These are phyloP conservation scores for Melampsora larici-populina DNA, from an alignment of 1,284 basidiomycete species.

Conservation along the genomic window DNA sequence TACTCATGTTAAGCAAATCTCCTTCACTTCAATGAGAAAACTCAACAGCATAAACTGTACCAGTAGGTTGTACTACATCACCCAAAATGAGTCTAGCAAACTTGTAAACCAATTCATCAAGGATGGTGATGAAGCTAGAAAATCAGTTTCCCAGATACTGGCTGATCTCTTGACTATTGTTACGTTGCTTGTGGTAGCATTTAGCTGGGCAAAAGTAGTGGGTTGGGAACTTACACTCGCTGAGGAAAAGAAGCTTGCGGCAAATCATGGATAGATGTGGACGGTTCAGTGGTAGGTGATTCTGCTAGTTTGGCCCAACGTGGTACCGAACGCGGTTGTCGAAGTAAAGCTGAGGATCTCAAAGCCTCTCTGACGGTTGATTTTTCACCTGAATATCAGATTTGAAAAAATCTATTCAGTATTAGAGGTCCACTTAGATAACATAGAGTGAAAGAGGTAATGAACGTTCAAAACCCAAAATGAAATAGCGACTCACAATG, in stretches of 20 bases:
- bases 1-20: too few species aligned
- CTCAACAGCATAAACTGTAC: too few species aligned
- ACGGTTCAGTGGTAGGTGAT: too few species aligned
- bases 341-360: slow-evolving; percentile 30
- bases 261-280: too few species aligned
- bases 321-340: slow-evolving; percentile 33
- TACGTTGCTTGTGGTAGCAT: slow-evolving; percentile 75
- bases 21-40: too few species aligned
- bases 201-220: slow-evolving; percentile 78
- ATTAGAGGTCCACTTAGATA: background rate
- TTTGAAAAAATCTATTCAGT: background rate
- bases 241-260: too few species aligned
- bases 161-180: slow-evolving; percentile 69
- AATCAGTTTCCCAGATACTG: slow-evolving; percentile 71
- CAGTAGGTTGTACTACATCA: too few species aligned
- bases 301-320: slow-evolving; percentile 38
- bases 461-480: background rate
- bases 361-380: slow-evolving; percentile 38
- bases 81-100: slow-evolving; percentile 63
- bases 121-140: slow-evolving; percentile 83
- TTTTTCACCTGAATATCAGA: slow-evolving; percentile 16
- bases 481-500: slow-evolving; percentile 16
- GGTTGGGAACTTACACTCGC: slow-evolving; percentile 94
- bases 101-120: slow-evolving; percentile 78
- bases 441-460: background rate